phyloP scores from a whole-genome alignment of 257 asterid species.

The Solanum piurae region DNA sequence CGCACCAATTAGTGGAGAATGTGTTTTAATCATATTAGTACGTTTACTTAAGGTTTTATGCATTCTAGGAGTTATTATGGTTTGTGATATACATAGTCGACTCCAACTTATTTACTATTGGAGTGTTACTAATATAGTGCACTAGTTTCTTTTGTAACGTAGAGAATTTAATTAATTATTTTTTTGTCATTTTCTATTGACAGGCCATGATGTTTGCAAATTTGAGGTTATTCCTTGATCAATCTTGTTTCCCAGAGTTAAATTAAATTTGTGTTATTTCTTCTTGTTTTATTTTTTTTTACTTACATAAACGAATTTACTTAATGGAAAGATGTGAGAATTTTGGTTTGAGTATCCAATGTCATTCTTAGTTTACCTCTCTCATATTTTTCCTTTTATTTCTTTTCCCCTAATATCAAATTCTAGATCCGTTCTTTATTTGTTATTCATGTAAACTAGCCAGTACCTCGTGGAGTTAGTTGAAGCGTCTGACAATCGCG shows the following conservation, averaged over 20 bases:
- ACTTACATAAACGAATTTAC: not conserved
- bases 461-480: not conserved
- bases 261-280: not conserved
- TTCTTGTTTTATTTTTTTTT: not conserved
- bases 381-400: not conserved
- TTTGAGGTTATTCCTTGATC: conserved; percentile 44
- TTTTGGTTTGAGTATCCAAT: not conserved
- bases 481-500: not conserved
- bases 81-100: not conserved
- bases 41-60: not conserved
- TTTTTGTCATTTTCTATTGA: not conserved
- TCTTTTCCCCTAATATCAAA: not conserved
- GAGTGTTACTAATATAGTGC: not conserved
- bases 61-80: not conserved
- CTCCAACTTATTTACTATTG: not conserved
- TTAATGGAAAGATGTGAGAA: not conserved
- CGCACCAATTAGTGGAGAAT: not conserved
- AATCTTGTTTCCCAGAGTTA: not conserved
- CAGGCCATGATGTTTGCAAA: conserved; percentile 76
- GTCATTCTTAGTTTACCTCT: not conserved
- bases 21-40: not conserved
- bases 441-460: not conserved
- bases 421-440: not conserved
- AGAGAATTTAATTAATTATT: not conserved
- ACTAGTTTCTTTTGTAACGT: not conserved